A percentile compares a stretch with the other conserved stretches of the same genome.
These are phyloP conservation scores for Paecilomyces formosus DNA, from an alignment of 2,329 filamentous ascomycete species.

Conservation along the genomic window DNA sequence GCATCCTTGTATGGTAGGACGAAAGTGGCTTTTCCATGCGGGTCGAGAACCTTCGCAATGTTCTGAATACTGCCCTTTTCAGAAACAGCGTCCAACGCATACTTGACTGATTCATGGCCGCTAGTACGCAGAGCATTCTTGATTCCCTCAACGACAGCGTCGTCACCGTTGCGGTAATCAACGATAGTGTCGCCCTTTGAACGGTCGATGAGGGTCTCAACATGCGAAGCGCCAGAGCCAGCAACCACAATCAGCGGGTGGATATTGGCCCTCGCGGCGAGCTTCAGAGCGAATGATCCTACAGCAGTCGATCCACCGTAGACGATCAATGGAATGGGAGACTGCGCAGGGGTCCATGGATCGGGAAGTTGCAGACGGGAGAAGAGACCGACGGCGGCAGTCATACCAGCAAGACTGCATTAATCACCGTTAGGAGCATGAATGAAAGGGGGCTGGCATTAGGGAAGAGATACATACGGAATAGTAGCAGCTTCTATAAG, in stretches of 20 bases:
- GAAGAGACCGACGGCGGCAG: constrained; percentile 46
- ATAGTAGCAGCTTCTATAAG: constrained; percentile 47
- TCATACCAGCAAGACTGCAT: constrained; percentile 43
- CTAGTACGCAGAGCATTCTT: background rate
- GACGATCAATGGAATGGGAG: constrained; percentile 36
- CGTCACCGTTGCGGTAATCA: constrained; percentile 54
- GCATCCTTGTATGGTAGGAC: constrained; percentile 40
- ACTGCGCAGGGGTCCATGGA: constrained; percentile 39
- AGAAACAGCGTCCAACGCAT: constrained; percentile 53
- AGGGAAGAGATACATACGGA: constrained; percentile 20
- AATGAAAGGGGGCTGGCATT: background rate
- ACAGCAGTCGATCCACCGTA: constrained; percentile 49
- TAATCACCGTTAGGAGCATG: background rate
- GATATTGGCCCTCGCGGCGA: constrained; percentile 48
- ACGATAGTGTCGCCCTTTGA: constrained; percentile 51
- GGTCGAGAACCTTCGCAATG: constrained; percentile 37
- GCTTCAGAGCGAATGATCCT: constrained; percentile 52
- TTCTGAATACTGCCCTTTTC: constrained; percentile 45
- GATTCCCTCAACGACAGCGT: constrained; percentile 37
- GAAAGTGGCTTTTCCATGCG: constrained; percentile 30
- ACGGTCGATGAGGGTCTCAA: constrained; percentile 46
- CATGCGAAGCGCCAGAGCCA: constrained; percentile 44
- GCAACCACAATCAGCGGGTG: constrained; percentile 57
- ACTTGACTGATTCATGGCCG: constrained; percentile 8
- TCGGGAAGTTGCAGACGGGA: constrained; percentile 39